A percentile compares a stretch with the other conserved stretches of the same genome.
Evolutionary conservation across 2,329 filamentous ascomycete genomes (phyloP).

Genomic region (Colletotrichum tamarilloi): DNA sequence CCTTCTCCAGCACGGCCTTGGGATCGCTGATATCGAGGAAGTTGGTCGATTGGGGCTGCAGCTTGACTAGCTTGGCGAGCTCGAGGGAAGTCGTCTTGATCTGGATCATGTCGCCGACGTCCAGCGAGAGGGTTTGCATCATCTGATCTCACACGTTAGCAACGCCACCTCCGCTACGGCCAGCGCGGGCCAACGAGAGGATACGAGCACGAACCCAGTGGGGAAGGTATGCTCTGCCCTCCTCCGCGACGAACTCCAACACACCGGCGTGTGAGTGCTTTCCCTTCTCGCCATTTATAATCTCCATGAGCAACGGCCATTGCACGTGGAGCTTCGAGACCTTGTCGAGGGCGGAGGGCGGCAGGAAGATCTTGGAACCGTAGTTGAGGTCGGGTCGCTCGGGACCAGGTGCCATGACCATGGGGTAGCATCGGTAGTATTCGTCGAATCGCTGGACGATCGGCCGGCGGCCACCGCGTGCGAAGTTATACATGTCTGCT

Average conservation of each 20-base stretch:
- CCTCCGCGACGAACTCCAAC: slow-evolving; percentile 96
- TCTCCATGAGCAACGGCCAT: slow-evolving; percentile 96
- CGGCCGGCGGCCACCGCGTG: slow-evolving; percentile 57
- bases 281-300: slow-evolving; percentile 86
- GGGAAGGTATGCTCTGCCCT: slow-evolving; percentile 94
- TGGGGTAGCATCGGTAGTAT: slow-evolving; percentile 97
- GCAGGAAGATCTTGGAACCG: slow-evolving; percentile 96
- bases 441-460: slow-evolving; percentile 89
- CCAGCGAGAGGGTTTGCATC: slow-evolving; percentile 90
- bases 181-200: background rate
- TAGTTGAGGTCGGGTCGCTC: slow-evolving; percentile 93
- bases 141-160: slow-evolving; percentile 64
- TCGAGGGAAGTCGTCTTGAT: slow-evolving; percentile 95
- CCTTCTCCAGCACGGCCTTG: slow-evolving; percentile 95
- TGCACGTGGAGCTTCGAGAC: slow-evolving; percentile 95
- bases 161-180: background rate
- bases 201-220: slow-evolving; percentile 77
- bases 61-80: slow-evolving; percentile 91
- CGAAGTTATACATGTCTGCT: slow-evolving; percentile 37
- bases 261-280: slow-evolving; percentile 93
- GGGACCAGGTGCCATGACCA: slow-evolving; percentile 91
- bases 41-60: slow-evolving; percentile 91
- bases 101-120: slow-evolving; percentile 94
- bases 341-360: slow-evolving; percentile 96
- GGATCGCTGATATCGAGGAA: slow-evolving; percentile 98